Percentiles rank a stretch among this genome's conserved stretches.
phyloP scores from a whole-genome alignment of 345 rosid species.

The Brassica incana region DNA sequence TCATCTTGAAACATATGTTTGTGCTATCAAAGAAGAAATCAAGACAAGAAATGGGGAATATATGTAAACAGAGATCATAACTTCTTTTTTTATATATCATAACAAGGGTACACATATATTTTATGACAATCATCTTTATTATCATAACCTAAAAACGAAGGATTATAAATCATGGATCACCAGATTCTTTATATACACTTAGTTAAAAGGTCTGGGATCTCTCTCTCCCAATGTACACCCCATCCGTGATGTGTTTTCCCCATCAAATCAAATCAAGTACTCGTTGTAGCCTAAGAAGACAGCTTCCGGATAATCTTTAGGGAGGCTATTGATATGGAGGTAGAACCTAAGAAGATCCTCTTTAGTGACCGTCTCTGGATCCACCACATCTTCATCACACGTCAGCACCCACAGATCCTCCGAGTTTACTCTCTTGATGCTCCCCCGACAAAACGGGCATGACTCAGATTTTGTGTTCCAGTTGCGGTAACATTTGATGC shows the following conservation, averaged over 20 bases:
- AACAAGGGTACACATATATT: slow-evolving; percentile 19
- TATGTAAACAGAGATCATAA: neutral
- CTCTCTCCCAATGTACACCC: slow-evolving; percentile 45
- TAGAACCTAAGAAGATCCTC: slow-evolving; percentile 80
- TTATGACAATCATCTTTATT: slow-evolving; percentile 20
- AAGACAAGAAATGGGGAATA: neutral
- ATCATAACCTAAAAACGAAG: slow-evolving; percentile 23
- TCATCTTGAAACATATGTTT: neutral
- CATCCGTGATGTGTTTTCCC: slow-evolving; percentile 28
- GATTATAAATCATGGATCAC: slow-evolving; percentile 22
- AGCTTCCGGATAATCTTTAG: slow-evolving; percentile 77
- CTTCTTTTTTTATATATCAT: neutral
- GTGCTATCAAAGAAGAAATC: neutral
- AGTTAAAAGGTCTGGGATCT: slow-evolving; percentile 33
- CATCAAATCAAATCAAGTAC: slow-evolving; percentile 60
- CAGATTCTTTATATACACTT: slow-evolving; percentile 40
- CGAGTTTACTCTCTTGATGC: slow-evolving; percentile 87
- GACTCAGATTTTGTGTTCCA: slow-evolving; percentile 95
- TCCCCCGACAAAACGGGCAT: slow-evolving; percentile 93
- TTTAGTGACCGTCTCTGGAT: slow-evolving; percentile 58
- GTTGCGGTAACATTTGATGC: slow-evolving; percentile 94
- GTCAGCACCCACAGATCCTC: slow-evolving; percentile 98
- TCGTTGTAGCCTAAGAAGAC: slow-evolving; percentile 84
- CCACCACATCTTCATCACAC: slow-evolving; percentile 78
- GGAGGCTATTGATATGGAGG: slow-evolving; percentile 73